phyloP scores from a whole-genome alignment of 768 basidiomycete species.

The Scleroderma bovista region DNA sequence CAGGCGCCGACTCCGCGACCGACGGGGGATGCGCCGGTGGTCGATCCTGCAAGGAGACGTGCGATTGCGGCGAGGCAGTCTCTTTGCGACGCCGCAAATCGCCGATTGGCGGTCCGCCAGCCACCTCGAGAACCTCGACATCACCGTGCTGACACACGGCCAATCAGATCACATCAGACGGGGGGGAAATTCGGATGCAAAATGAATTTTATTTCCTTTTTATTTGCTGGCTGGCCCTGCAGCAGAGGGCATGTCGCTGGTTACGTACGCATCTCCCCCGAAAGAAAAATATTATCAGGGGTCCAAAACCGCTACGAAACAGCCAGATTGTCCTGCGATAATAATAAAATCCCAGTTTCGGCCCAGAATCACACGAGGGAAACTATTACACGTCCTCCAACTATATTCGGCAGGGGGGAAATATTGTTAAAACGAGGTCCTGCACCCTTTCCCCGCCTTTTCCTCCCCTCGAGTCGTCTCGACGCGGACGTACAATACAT shows the following conservation, averaged over 20 bases:
- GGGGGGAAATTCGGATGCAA: conserved; percentile 21
- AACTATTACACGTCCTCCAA: conserved; percentile 57
- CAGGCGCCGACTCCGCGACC: conserved; percentile 25
- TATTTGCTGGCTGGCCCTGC: conserved; percentile 16
- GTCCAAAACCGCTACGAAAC: conserved; percentile 41
- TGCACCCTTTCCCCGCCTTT: conserved; percentile 60
- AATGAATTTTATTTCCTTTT: conserved; percentile 28
- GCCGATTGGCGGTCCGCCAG: conserved; percentile 20
- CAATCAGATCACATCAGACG: conserved; percentile 9
- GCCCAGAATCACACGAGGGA: conserved; percentile 56
- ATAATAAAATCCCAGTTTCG: conserved; percentile 55
- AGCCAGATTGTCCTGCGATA: conserved; percentile 47
- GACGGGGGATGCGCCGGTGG: not conserved
- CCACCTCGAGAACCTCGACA: no score
- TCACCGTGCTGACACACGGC: not conserved
- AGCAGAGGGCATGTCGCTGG: conserved; percentile 13
- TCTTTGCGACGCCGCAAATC: conserved; percentile 23
- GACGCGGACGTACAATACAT: conserved; percentile 23
- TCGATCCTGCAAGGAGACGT: not conserved
- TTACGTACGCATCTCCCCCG: conserved; percentile 59
- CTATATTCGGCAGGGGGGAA: conserved; percentile 68
- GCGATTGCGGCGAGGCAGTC: conserved; percentile 15
- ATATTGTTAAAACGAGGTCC: conserved; percentile 69
- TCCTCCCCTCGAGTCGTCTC: conserved; percentile 36
- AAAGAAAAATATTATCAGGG: conserved; percentile 42